A percentile compares a stretch with the other conserved stretches of the same genome.
phyloP scores from a whole-genome alignment of 495 filamentous ascomycete species.

The Talaromyces ruber region DNA sequence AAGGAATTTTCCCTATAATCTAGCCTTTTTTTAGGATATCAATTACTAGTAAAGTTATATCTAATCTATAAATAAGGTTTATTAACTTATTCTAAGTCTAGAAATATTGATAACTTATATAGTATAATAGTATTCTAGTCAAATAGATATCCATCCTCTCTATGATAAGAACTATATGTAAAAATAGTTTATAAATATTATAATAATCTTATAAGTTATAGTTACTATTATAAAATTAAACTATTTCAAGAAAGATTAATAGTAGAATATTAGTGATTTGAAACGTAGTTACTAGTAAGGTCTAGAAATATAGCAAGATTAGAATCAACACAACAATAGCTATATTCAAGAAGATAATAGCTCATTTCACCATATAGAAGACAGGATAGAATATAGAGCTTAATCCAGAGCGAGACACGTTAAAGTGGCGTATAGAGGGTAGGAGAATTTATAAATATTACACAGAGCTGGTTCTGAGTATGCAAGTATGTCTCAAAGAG shows the following conservation, averaged over 20 bases:
- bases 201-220: not conserved
- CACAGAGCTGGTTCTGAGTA: not conserved
- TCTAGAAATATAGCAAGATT: too few relatives aligned
- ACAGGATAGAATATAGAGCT: too few relatives aligned
- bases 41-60: conserved; percentile 4
- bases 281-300: too few relatives aligned
- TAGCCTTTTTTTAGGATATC: conserved; percentile 5
- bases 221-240: not conserved
- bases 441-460: not conserved
- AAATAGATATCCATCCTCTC: too few relatives aligned
- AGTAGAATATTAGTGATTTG: too few relatives aligned
- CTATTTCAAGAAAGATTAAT: not conserved
- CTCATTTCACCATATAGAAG: too few relatives aligned
- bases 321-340: too few relatives aligned
- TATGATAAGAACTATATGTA: not conserved
- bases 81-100: not conserved
- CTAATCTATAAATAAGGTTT: not conserved
- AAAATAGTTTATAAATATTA: not conserved
- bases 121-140: too few relatives aligned
- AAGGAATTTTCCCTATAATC: conserved; percentile 1
- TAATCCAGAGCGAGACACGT: not conserved
- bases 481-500: not conserved
- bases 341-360: too few relatives aligned
- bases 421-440: not conserved
- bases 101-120: not conserved